Conservation (phyloP, 495 filamentous ascomycete genomes). For the Lophium mytilinum region DNA sequence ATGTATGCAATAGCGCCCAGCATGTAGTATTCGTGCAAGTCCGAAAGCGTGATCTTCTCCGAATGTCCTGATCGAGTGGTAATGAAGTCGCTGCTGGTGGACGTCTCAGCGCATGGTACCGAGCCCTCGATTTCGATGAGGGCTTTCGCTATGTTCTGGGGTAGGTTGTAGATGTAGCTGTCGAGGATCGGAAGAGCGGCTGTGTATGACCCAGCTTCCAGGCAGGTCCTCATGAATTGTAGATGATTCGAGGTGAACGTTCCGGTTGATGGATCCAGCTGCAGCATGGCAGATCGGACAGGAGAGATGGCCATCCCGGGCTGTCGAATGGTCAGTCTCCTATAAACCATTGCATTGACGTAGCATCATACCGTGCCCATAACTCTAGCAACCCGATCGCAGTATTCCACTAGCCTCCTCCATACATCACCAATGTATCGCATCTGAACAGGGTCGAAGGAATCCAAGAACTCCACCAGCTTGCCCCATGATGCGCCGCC, state of each 20-base stretch:
- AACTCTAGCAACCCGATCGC: constrained; percentile 37
- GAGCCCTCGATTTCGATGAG: constrained; percentile 23
- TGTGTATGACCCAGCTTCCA: constrained; percentile 45
- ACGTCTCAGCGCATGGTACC: constrained; percentile 23
- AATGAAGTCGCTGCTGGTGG: constrained; percentile 42
- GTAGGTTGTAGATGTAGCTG: constrained; percentile 58
- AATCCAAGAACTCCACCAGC: constrained; percentile 40
- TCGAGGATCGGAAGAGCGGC: constrained; percentile 59
- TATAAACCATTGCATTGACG: background rate
- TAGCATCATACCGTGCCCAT: constrained; percentile 36
- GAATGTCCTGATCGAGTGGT: constrained; percentile 51
- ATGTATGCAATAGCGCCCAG: constrained; percentile 74
- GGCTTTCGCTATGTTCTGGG: constrained; percentile 25
- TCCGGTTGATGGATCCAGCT: constrained; percentile 61
- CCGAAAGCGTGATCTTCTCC: constrained; percentile 43
- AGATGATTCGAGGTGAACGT: constrained; percentile 64
- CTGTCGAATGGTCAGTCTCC: constrained; percentile 28
- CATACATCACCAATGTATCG: constrained; percentile 51
- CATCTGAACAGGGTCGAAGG: constrained; percentile 51
- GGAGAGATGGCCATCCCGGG: constrained; percentile 51
- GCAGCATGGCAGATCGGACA: constrained; percentile 58
- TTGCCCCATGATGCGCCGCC: constrained; percentile 40
- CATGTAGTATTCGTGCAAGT: constrained; percentile 71
- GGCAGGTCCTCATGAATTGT: constrained; percentile 51
- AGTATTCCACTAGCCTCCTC: constrained; percentile 43